Evolutionary conservation across 768 basidiomycete genomes (phyloP).

Genomic region (Boletus rex-veris): DNA sequence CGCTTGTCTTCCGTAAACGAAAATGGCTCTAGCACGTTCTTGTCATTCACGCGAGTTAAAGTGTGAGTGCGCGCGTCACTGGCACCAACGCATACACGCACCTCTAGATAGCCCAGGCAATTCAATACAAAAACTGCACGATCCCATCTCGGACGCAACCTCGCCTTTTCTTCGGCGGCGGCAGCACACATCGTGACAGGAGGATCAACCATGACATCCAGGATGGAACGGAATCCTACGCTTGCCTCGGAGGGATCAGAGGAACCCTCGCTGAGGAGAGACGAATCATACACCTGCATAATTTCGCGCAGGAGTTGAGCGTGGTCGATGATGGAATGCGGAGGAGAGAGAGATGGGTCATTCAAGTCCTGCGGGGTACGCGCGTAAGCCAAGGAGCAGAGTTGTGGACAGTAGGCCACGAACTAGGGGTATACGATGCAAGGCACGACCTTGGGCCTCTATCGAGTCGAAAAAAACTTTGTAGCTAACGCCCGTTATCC

Average conservation of each 20-base stretch:
- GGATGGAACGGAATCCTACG: conserved; percentile 40
- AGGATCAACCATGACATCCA: conserved; percentile 85
- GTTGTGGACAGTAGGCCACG: conserved; percentile 10
- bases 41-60: background rate
- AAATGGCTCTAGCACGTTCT: conserved; percentile 67
- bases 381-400: background rate
- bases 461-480: conserved; percentile 87
- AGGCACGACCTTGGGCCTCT: conserved; percentile 73
- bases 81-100: conserved; percentile 31
- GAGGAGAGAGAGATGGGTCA: conserved; percentile 70
- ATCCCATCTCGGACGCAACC: conserved; percentile 67
- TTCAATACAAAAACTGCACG: conserved; percentile 80
- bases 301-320: conserved; percentile 83
- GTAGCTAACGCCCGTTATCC: conserved; percentile 78
- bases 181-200: conserved; percentile 70
- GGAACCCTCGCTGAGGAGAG: conserved; percentile 58
- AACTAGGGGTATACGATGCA: conserved; percentile 54
- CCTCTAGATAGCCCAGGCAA: conserved; percentile 79
- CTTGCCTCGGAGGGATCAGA: conserved; percentile 8
- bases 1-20: conserved; percentile 65
- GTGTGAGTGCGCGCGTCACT: conserved; percentile 1
- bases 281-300: conserved; percentile 84
- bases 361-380: conserved; percentile 49
- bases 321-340: conserved; percentile 76
- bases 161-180: conserved; percentile 63